Evolutionary conservation across 768 basidiomycete genomes (phyloP), one percentile per base, ranked within the genome.

Genomic region (Suillus discolor): DNA sequence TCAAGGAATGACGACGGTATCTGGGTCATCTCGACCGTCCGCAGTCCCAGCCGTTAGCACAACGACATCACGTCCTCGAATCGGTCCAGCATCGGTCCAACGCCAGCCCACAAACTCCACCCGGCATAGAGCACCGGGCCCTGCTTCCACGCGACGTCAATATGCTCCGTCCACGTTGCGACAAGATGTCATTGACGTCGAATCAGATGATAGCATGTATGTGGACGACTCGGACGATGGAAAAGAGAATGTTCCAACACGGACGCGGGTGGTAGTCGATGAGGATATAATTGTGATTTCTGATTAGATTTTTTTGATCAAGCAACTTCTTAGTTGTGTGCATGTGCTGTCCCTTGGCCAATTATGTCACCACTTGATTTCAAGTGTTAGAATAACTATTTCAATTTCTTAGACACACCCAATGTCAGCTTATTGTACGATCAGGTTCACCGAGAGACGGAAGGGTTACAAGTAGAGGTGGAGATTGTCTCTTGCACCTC

Each of bases 161-260:
- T 25, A 42, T 42, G 25, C 23, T 28, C 39, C 57, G 9, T 25
- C 18, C 23, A 45, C 31, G n/a, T 62, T 61, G 38, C 34, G 3
- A 28, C 38, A 36, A 63, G 77, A 82, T 55, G 71, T 82, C 6
- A 83, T 85, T 57, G 73, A 73, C 41, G 80, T 83, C 57, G 79
- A 73, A 9, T 78, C 82, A 45, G 84, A 84, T 25, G 79, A 76
- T 2, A 85, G 84, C 13, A 60, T 60, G 59, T 60, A 60, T 42
- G 23, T 60, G 41, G 41, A 60, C 2, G 59, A 60, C 16, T 60
- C 59, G 3, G 79, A 81, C 34, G 84, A 84, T 18, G 85, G 89
- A 70, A 89, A 90, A 72, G 89, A 90, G 75, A 90, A 90, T 71
- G 74, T 82, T 44, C 84, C 83, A 8, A 81, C 80, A n/a, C 73